Conservation (phyloP, 352 stramenopile species). For the Globisporangium lucens region DNA sequence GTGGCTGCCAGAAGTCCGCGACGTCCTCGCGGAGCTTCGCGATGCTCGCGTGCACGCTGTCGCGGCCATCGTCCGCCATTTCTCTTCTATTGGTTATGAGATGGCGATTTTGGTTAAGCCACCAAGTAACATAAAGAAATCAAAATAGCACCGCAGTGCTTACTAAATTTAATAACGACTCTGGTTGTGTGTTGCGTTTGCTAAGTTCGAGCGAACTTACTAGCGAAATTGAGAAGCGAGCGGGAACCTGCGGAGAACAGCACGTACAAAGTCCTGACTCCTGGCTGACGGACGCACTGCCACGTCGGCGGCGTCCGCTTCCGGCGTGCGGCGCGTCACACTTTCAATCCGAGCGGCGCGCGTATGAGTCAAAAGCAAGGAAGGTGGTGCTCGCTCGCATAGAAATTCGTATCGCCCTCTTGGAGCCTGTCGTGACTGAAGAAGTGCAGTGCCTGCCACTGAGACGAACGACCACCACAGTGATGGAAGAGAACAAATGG, state of each 20-base stretch:
- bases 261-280: too few species aligned
- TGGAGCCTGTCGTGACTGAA: not conserved
- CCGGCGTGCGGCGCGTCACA: not conserved
- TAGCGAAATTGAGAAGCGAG: too few species aligned
- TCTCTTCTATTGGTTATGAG: not conserved
- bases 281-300: not conserved
- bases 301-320: not conserved
- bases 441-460: too few species aligned
- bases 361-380: not conserved
- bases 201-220: not conserved
- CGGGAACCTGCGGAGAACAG: too few species aligned
- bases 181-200: too few species aligned
- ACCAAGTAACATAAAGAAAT: too few species aligned
- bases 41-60: conserved; percentile 19
- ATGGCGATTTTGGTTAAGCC: too few species aligned
- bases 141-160: too few species aligned
- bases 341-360: not conserved
- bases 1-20: conserved; percentile 69
- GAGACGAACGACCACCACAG: not conserved
- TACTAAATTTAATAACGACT: too few species aligned
- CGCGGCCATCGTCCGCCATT: not conserved
- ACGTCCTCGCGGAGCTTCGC: conserved; percentile 54
- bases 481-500: not conserved
- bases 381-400: not conserved
- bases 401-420: not conserved